A percentile compares a stretch with the other conserved stretches of the same genome.
Evolutionary conservation across 805 yeast genomes (phyloP).

Genomic region (Cephaloascus albidus): DNA sequence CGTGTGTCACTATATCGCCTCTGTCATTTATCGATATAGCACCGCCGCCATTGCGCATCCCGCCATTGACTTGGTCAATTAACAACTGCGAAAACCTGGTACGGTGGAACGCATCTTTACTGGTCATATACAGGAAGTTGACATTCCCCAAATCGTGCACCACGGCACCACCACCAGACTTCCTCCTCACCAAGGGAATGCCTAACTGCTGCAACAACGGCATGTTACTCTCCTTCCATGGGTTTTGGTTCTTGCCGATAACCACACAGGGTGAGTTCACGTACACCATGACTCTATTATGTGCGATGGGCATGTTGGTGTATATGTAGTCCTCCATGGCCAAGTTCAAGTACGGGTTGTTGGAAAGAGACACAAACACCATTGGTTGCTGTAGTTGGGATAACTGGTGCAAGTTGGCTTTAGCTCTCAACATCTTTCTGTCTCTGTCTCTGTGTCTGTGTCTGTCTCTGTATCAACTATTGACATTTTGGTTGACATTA

Average conservation of each 20-base stretch:
- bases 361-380: constrained; percentile 46
- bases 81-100: constrained; percentile 42
- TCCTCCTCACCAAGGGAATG: constrained; percentile 67
- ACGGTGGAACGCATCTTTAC: constrained; percentile 57
- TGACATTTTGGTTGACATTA: too few relatives aligned
- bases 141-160: constrained; percentile 89
- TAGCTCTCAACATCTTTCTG: too few relatives aligned
- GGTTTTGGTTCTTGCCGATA: constrained; percentile 92
- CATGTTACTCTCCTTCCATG: constrained; percentile 79
- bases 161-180: constrained; percentile 95
- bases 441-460: too few relatives aligned
- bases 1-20: constrained; percentile 62
- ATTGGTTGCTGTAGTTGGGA: constrained; percentile 27
- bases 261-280: constrained; percentile 81
- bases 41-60: background rate
- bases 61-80: constrained; percentile 21
- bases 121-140: constrained; percentile 74
- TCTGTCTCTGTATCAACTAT: too few relatives aligned
- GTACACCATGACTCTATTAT: constrained; percentile 57
- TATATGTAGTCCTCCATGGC: constrained; percentile 79
- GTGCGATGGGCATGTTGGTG: constrained; percentile 42
- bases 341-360: constrained; percentile 65
- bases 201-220: constrained; percentile 35
- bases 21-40: constrained; percentile 53
- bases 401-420: too few relatives aligned